Evolutionary conservation across 2,329 filamentous ascomycete genomes (phyloP), one percentile per base, ranked within the genome.

Genomic region (Dichotomopilus funicola): DNA sequence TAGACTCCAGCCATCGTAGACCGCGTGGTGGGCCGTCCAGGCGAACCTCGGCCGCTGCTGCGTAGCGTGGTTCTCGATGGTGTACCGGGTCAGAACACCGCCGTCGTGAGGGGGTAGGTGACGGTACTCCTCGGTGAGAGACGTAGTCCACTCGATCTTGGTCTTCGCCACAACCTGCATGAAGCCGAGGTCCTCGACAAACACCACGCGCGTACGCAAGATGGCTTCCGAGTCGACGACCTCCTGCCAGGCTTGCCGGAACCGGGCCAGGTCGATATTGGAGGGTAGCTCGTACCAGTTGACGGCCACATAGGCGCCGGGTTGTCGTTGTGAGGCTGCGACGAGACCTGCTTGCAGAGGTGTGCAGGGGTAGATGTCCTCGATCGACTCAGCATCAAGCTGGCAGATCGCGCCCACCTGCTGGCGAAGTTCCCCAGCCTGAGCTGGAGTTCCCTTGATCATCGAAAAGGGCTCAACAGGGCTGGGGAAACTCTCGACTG

Each of bases 241-340:
- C 0, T 49, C 49, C 3, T 57, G 35, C 61, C 61, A 62, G 0
- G 57, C 61, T 6, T 19, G 12, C 45, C 52, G 54, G 38, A 62
- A 62, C 31, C 45, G 57, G 10, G 48, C 9, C 9, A 54, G 35
- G 38, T 59, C 59, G 12, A 46, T 54, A 4, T 47, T 41, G 0
- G 31, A 31, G 1, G 60, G 58, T 3, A 80, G 65, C 43, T 72
- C 66, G 27, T 77, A 71, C 1, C 78, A 72, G 49, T 75, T 70
- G 57, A 76, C 75, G 1, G 75, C 76, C 1, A 82, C 73, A 43
- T 82, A 83, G 0, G 76, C 75, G 31, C 77, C 78, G 43, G 72
- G 71, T 31, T 75, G 68, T 61, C 76, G 77, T 53, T 73, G 71
- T 2, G 78, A 77, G 5, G 81, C 65, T 0, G 78, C 77, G 69